Evolutionary conservation across 352 stramenopile species (phyloP).

Genomic region (Phytophthora constricta): DNA sequence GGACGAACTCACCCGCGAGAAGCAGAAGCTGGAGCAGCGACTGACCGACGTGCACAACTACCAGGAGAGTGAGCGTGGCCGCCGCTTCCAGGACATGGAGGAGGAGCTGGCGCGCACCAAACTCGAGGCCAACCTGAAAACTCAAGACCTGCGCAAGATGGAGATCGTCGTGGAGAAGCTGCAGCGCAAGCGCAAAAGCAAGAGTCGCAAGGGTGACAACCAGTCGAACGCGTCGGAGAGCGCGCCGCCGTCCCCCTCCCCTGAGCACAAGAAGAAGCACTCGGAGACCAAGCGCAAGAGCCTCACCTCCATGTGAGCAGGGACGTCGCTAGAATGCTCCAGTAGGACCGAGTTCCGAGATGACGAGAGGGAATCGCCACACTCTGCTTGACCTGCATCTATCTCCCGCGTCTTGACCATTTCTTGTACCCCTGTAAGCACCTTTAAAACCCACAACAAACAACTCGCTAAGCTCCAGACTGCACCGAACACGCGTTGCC

Average conservation of each 20-base stretch:
- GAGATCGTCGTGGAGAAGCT: conserved; percentile 54
- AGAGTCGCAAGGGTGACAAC: conserved; percentile 36
- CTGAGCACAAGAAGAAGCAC: conserved; percentile 28
- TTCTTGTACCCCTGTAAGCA: not conserved
- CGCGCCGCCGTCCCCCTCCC: conserved; percentile 25
- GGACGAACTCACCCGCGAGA: conserved; percentile 52
- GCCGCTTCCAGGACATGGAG: conserved; percentile 67
- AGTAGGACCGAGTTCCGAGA: not conserved
- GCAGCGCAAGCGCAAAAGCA: conserved; percentile 47
- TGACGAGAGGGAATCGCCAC: not conserved
- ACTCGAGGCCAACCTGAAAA: conserved; percentile 57
- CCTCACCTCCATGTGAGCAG: conserved; percentile 9
- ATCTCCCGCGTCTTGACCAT: not conserved
- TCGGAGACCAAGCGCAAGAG: conserved; percentile 27
- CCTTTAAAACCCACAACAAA: not conserved
- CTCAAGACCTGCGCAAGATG: conserved; percentile 49
- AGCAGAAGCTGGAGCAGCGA: conserved; percentile 63
- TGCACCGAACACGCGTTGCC: conserved; percentile 29
- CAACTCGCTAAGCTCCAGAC: conserved; percentile 7
- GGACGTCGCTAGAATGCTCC: not conserved
- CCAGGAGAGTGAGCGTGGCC: conserved; percentile 66
- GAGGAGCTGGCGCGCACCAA: conserved; percentile 64
- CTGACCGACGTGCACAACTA: conserved; percentile 80
- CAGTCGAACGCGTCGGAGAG: conserved; percentile 37
- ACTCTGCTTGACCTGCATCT: too few relatives aligned